These are phyloP conservation scores for Xerocomus amazonicus DNA, from an alignment of 1,284 basidiomycete species.

Conservation along the genomic window DNA sequence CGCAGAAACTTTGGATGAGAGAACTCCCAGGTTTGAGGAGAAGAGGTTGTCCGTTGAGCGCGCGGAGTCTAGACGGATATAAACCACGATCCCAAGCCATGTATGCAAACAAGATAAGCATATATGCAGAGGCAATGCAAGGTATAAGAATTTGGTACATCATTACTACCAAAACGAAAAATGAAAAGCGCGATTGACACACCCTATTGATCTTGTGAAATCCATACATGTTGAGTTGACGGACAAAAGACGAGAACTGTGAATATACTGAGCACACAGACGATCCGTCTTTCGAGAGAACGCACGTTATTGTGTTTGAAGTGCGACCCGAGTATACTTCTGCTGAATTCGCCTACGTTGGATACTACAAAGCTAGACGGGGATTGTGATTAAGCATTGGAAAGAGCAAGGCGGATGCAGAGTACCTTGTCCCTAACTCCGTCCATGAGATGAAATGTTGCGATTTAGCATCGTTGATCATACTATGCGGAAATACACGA, in stretches of 20 bases:
- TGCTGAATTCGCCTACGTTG: slow-evolving; percentile 78
- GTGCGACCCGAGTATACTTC: slow-evolving; percentile 74
- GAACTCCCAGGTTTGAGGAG: slow-evolving; percentile 87
- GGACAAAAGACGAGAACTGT: slow-evolving; percentile 87
- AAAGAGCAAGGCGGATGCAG: too few species aligned
- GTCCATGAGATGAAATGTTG: slow-evolving; percentile 77
- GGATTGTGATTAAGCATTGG: too few species aligned
- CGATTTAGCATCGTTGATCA: slow-evolving; percentile 78
- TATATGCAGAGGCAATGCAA: slow-evolving; percentile 12
- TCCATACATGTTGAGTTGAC: slow-evolving; percentile 89
- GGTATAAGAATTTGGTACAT: slow-evolving; percentile 10
- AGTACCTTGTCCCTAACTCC: slow-evolving; percentile 64
- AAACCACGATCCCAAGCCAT: too few species aligned
- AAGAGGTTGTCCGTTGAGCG: slow-evolving; percentile 73
- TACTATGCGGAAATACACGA: slow-evolving; percentile 41
- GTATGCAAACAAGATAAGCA: slow-evolving; percentile 4
- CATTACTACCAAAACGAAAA: slow-evolving; percentile 10
- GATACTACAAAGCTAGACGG: slow-evolving; percentile 68
- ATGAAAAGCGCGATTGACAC: slow-evolving; percentile 24
- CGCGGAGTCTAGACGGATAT: slow-evolving; percentile 62
- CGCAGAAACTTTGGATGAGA: slow-evolving; percentile 84
- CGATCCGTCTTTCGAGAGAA: too few species aligned
- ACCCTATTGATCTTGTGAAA: slow-evolving; percentile 84
- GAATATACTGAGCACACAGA: slow-evolving; percentile 13
- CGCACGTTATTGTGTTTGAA: slow-evolving; percentile 82